phyloP scores from a whole-genome alignment of 2,329 filamentous ascomycete species.

The Xylaria sp. region DNA sequence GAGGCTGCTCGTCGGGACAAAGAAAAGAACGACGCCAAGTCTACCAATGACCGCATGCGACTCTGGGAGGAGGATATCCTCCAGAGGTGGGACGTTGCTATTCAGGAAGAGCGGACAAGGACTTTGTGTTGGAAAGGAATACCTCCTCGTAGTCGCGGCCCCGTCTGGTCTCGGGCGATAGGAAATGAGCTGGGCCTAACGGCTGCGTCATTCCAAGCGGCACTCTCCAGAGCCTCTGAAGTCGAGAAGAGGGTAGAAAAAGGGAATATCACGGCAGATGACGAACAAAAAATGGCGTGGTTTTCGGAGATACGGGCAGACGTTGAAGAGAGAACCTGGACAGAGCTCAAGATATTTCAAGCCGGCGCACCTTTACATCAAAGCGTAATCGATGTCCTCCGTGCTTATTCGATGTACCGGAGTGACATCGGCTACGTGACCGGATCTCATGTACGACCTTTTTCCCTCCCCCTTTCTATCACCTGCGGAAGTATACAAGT shows the following conservation, averaged over 20 bases:
- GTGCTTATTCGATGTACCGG: conserved; percentile 84
- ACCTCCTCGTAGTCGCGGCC: conserved; percentile 74
- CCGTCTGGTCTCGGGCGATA: conserved; percentile 76
- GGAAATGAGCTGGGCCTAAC: conserved; percentile 79
- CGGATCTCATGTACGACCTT: conserved; percentile 74
- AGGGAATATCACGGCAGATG: conserved; percentile 63
- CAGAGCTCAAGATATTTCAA: conserved; percentile 79
- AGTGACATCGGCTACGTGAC: conserved; percentile 82
- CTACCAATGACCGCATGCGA: conserved; percentile 64
- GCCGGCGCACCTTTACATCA: conserved; percentile 73
- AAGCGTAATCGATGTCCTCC: conserved; percentile 76
- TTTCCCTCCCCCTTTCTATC: background rate
- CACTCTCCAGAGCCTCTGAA: conserved; percentile 73
- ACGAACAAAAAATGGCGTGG: conserved; percentile 67
- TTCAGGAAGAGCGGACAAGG: conserved; percentile 74
- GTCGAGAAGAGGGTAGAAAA: conserved; percentile 67
- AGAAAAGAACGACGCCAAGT: conserved; percentile 65
- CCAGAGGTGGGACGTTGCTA: conserved; percentile 78
- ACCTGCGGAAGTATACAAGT: conserved; percentile 5
- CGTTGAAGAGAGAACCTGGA: conserved; percentile 72
- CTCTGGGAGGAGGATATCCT: conserved; percentile 83
- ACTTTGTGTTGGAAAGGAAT: conserved; percentile 88
- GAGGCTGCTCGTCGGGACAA: conserved; percentile 64
- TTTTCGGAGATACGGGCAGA: conserved; percentile 73
- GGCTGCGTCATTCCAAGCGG: conserved; percentile 74